Base-by-base conservation (phyloP, 257 asterid species). In the Solanum sejunctum region DNA sequence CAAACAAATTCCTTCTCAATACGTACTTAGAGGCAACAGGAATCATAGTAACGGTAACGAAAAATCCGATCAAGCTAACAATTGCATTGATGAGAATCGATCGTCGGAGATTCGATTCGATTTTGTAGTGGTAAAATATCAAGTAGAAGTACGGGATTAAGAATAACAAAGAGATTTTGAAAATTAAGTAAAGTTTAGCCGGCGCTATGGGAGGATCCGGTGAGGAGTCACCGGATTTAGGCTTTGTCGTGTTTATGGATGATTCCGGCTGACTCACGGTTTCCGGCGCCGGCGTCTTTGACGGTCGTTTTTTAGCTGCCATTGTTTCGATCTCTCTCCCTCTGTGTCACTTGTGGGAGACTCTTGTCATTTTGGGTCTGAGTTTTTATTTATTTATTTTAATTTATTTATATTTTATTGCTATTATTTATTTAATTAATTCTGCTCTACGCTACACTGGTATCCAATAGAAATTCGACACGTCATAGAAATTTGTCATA, bases 21-120 rank as follows among this genome's bases (percentile, higher is more conserved):
- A 94, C 97, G 69, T 92, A 92, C 87, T 90, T 96, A 0, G 98
- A 89, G 13, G 98, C 98, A 83, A 96, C 98, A 0, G 99, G 99
- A 83, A 96, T 94, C 93, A 96, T 52, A 63, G 83, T 88, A 23
- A 92, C 86, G 57, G 98, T 92, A 4, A 91, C 63, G 10, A 88
- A 80, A 73, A 93, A 96, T 63, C 98, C 99, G 36, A 93, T 0
- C 61, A 88, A 41, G 89, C 99, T 94, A 58, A 92, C 87, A 20
- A 89, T 17, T 10, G 91, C 95, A 87, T 93, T 96, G 32, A 92
- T 92, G 86, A 89, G 39, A 86, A 96, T 91, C 84, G 98, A 89
- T 72, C 85, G 86, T 60, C 91, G 93, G 66, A 94, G 91, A 85
- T 91, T 94, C 39, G 86, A 88, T 47, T 93, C 97, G 43, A 94